Conservation (phyloP, 2,329 filamentous ascomycete species). For the Paecilomyces variotii region DNA sequence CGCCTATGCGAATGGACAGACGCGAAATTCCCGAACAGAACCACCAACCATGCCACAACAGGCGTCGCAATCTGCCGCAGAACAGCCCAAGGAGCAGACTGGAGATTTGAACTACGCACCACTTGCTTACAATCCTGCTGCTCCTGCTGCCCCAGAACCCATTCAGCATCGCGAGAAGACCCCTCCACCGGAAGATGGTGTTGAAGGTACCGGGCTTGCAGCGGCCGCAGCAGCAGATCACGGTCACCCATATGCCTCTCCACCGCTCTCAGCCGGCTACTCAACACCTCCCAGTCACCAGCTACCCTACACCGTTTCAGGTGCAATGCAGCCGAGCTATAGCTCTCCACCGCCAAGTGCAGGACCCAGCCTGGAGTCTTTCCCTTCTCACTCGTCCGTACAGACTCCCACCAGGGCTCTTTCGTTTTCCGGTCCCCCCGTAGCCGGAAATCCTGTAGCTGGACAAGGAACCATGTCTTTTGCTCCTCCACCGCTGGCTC, state of each 20-base stretch:
- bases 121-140: constrained; percentile 58
- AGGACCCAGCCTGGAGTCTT: constrained; percentile 12
- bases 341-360: constrained; percentile 26
- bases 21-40: constrained; percentile 29
- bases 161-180: constrained; percentile 60
- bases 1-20: constrained; percentile 38
- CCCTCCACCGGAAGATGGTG: constrained; percentile 52
- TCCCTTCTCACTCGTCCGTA: constrained; percentile 16
- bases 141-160: constrained; percentile 57
- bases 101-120: constrained; percentile 36
- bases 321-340: constrained; percentile 11
- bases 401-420: constrained; percentile 18
- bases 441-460: constrained; percentile 7
- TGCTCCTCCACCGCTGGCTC: constrained; percentile 24
- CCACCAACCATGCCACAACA: constrained; percentile 10
- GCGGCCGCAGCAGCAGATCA: constrained; percentile 34
- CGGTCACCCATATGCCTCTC: constrained; percentile 22
- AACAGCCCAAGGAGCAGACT: constrained; percentile 3
- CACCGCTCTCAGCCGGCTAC: constrained; percentile 16
- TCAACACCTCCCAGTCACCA: constrained; percentile 15
- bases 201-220: constrained; percentile 37
- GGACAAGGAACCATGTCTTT: constrained; percentile 21
- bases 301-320: constrained; percentile 15
- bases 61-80: constrained; percentile 11
- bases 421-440: constrained; percentile 19